Conservation (phyloP, 164 flowering plant genomes). For the Piper longum region DNA sequence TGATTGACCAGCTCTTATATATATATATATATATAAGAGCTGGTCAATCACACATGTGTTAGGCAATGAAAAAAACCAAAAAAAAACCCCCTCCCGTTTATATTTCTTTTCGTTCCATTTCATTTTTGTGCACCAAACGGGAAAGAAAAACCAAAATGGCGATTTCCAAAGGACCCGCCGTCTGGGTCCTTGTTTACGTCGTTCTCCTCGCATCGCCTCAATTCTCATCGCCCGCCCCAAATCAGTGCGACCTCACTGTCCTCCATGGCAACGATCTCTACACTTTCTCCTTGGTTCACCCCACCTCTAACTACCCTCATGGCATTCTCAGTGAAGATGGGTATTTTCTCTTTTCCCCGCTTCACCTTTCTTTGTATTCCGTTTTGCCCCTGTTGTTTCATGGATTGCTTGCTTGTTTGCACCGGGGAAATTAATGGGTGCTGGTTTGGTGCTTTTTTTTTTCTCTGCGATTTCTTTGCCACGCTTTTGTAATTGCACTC, state of each 20-base stretch:
- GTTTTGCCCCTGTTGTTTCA: background rate
- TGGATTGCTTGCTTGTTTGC: background rate
- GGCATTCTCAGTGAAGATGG: slow-evolving; percentile 93
- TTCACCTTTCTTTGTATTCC: slow-evolving; percentile 3
- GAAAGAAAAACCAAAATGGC: background rate
- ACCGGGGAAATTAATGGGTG: background rate
- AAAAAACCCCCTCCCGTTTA: no score
- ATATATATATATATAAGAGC: no score
- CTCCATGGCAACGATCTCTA: slow-evolving; percentile 36
- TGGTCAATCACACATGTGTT: no score
- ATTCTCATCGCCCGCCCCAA: slow-evolving; percentile 7
- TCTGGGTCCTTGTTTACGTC: background rate
- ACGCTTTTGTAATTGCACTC: no score
- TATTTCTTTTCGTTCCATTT: no score
- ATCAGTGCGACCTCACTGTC: slow-evolving; percentile 44
- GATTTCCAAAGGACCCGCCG: background rate
- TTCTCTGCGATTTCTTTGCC: no score
- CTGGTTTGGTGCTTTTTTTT: background rate
- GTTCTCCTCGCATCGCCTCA: background rate
- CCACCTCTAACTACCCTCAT: slow-evolving; percentile 48
- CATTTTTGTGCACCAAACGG: no score
- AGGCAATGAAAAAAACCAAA: no score
- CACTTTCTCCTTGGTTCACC: slow-evolving; percentile 52
- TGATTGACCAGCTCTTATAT: no score
- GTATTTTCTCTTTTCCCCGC: slow-evolving; percentile 20